Conservation (phyloP, 495 filamentous ascomycete genomes). For the Lasiosphaeria ovina region DNA sequence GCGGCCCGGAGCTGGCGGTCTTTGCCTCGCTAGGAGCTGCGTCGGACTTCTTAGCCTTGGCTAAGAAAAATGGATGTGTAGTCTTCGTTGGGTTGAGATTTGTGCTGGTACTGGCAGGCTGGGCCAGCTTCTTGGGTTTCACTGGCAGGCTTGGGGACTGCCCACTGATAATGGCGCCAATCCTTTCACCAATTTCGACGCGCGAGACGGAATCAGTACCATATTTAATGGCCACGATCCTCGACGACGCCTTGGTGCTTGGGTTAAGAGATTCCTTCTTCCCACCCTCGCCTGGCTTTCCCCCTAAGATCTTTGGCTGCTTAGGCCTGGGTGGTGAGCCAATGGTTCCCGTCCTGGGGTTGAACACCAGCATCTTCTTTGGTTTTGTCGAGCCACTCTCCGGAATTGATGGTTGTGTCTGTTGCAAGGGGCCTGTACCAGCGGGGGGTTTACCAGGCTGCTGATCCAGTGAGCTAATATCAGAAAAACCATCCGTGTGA, state of each 20-base stretch:
- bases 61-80: constrained; percentile 80
- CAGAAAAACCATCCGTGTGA: too few species aligned
- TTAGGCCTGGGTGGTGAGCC: constrained; percentile 51
- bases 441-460: background rate
- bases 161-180: constrained; percentile 32
- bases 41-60: constrained; percentile 36
- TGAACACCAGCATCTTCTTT: constrained; percentile 47
- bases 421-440: background rate
- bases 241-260: constrained; percentile 17
- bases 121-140: constrained; percentile 13
- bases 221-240: constrained; percentile 36
- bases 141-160: constrained; percentile 7
- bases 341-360: constrained; percentile 53
- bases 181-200: constrained; percentile 31
- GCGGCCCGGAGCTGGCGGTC: constrained; percentile 10
- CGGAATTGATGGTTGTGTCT: background rate
- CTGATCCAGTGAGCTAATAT: too few species aligned
- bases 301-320: background rate
- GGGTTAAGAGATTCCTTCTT: constrained; percentile 8
- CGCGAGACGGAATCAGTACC: constrained; percentile 34
- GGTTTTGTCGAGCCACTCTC: constrained; percentile 26
- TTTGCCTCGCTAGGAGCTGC: constrained; percentile 18
- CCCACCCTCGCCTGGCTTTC: background rate
- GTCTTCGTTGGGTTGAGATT: constrained; percentile 43
- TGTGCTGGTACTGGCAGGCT: constrained; percentile 21